Evolutionary conservation across 2,329 filamentous ascomycete genomes (phyloP), one percentile per base, ranked within the genome.

Genomic region (Diaporthe amygdali): DNA sequence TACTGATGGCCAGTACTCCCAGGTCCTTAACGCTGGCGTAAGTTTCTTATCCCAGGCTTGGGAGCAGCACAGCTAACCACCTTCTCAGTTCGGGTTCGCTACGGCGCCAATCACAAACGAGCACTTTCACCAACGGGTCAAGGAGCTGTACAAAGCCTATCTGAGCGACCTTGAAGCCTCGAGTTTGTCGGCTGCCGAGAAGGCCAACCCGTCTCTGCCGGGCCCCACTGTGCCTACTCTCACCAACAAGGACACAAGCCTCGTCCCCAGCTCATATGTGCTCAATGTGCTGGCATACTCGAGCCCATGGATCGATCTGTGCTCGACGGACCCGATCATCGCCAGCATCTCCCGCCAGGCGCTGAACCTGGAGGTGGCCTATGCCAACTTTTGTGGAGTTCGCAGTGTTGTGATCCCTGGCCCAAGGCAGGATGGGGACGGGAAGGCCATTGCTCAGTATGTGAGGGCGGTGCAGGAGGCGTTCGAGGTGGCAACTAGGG

Each of bases 291-390:
- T 97, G 61, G 94, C 91, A 17, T 92, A 93, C 71, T 90, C 91
- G n/a, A 97, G 95, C 80, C 89, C 94, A 7, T 98, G 96, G 96
- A 96, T 97, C 75, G 95, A 98, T 79, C 84, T 98, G 15, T 92
- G 92, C 76, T 97, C 95, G 2, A 84, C 91, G 1, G 93, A 98
- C 80, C 93, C 95, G 8, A 82, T 96, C 73, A 91, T 98, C 74
- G 91, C 94, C 9, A 94, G 93, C 79, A 88, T 98, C 71, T 98
- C 96, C 44, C 91, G 94, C 54, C 96, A 98, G 82, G 93, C 97
- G 8, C 86, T 99, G 74, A 95, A 95, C 79, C 87, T 97, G 47
- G 96, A 99, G 80, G 89, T 98, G 59, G 93, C 94, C 61, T 99
- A 98, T 82, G 96, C 97, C 74, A 95, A 94, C 74, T 99, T 98